Conservation (phyloP, 192 early-diverging fungal species). For the Martensiomyces pterosporus region DNA sequence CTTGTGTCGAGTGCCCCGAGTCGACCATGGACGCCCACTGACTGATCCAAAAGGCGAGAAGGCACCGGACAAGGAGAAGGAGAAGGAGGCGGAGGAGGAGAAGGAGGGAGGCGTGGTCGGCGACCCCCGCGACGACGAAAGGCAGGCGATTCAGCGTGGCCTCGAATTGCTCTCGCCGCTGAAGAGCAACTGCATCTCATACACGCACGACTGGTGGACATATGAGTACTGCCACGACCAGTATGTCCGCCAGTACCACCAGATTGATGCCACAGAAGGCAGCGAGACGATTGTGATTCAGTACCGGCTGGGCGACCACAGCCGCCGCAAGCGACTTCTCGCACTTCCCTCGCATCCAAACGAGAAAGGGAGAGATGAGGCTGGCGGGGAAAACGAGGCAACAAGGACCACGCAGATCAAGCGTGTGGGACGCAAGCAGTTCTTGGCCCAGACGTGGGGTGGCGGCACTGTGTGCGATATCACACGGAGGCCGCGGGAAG, state of each 20-base stretch:
- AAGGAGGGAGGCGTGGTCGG: slow-evolving; percentile 6
- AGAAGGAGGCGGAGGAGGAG: slow-evolving; percentile 31
- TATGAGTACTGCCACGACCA: slow-evolving; percentile 81
- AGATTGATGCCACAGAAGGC: slow-evolving; percentile 18
- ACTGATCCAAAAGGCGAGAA: slow-evolving; percentile 5
- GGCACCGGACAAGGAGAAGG: slow-evolving; percentile 11
- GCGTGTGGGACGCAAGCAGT: slow-evolving; percentile 51
- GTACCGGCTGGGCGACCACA: slow-evolving; percentile 37
- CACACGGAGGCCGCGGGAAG: slow-evolving; percentile 60
- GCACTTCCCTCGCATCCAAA: slow-evolving; percentile 8
- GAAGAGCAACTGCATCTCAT: slow-evolving; percentile 49
- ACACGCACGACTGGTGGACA: slow-evolving; percentile 62
- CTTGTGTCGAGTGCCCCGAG: slow-evolving; percentile 54
- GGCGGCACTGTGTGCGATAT: slow-evolving; percentile 73
- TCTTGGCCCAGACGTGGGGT: slow-evolving; percentile 67
- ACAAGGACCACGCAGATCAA: slow-evolving; percentile 33
- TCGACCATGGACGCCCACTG: slow-evolving; percentile 12
- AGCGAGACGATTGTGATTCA: slow-evolving; percentile 36
- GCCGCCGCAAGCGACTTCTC: slow-evolving; percentile 20
- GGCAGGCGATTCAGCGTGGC: slow-evolving; percentile 50
- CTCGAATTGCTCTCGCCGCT: slow-evolving; percentile 50
- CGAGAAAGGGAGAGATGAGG: slow-evolving; percentile 12
- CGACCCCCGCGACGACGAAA: slow-evolving; percentile 4
- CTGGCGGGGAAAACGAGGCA: slow-evolving; percentile 11
- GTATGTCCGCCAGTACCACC: slow-evolving; percentile 62